phyloP scores from a whole-genome alignment of 306 rosid genomes.

The Aeschynomene evenia region DNA sequence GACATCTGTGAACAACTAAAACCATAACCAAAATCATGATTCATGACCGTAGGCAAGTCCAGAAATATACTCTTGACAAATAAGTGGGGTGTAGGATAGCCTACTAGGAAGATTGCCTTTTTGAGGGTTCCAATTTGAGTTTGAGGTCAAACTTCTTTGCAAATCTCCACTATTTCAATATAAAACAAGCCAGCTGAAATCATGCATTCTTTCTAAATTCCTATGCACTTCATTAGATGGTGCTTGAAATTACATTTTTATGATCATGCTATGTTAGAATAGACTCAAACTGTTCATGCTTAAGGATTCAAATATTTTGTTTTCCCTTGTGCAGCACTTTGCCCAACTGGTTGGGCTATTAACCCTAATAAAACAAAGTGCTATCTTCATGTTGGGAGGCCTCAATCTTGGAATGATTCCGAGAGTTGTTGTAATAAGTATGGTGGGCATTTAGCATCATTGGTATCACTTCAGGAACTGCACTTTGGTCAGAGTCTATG shows the following conservation, averaged over 20 bases:
- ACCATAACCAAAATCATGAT: no score
- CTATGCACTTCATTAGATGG: slow-evolving; percentile 9
- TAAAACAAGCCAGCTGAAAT: no score
- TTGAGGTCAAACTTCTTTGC: no score
- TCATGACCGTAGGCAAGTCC: no score
- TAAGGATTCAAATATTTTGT: slow-evolving; percentile 18
- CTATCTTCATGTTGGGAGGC: slow-evolving; percentile 45
- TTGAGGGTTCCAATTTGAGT: no score
- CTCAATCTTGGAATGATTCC: slow-evolving; percentile 79
- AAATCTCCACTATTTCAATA: no score
- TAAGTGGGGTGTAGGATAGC: no score
- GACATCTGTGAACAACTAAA: no score
- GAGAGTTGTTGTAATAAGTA: slow-evolving; percentile 57
- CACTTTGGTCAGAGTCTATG: slow-evolving; percentile 59
- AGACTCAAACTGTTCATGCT: slow-evolving; percentile 8
- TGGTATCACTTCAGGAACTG: slow-evolving; percentile 56
- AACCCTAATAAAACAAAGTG: slow-evolving; percentile 63
- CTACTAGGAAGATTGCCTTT: no score
- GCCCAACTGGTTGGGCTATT: slow-evolving; percentile 70
- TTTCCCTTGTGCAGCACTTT: slow-evolving; percentile 49
- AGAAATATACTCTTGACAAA: no score
- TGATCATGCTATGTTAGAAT: background rate
- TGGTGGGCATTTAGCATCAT: slow-evolving; percentile 75
- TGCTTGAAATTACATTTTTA: slow-evolving; percentile 23
- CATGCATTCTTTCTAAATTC: background rate